Base-by-base conservation (phyloP, 306 rosid genomes). In the Ammopiptanthus mongolicus region DNA sequence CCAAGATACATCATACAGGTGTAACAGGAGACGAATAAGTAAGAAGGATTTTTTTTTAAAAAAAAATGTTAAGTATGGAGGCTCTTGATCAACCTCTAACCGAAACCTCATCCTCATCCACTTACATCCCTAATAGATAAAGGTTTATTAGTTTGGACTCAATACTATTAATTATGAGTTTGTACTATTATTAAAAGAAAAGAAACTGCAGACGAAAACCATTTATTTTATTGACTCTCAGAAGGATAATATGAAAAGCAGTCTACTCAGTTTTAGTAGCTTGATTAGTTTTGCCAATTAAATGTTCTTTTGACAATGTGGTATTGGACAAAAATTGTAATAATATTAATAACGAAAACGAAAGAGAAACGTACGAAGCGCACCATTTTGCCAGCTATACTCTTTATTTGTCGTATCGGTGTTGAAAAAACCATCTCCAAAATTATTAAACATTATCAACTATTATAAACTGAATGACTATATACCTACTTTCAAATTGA, bases 351-450 rank as follows among this genome's bases (percentile, higher is more conserved):
- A 59, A 25, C 14, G 29, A 75, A 58, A 66, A 80, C 17, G 65
- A 60, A 62, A 23, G 73, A 53, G 8, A 60, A 80, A 46, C 1
- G 33, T n/a, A n/a, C n/a, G n/a, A n/a, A n/a, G 74, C 11, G 18
- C 69, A 75, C 42, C 11, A 41, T 53, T 80, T 77, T 81, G 62
- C 73, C 75, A 65, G 71, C 76, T 18, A 65, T 55, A 23, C 21
- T 74, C n/a, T 75, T 44, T 55, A 60, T 71, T 74, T 74, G 81
- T 83, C 55, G 8, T 42, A 8, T 57, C 18, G 44, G 23, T 61
- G 71, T 47, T 17, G 81, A 69, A 74, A 64, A 75, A 79, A 18
- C 39, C 71, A 25, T 31, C 39, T 17, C 42, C 46, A 10, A 65
- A 69, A 34, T 44, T 52, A 74, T 62, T 74, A 56, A 46, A 11